Evolutionary conservation across 345 rosid species (phyloP), one percentile per base, ranked within the genome.

Genomic region (Xanthoceras sorbifolium): DNA sequence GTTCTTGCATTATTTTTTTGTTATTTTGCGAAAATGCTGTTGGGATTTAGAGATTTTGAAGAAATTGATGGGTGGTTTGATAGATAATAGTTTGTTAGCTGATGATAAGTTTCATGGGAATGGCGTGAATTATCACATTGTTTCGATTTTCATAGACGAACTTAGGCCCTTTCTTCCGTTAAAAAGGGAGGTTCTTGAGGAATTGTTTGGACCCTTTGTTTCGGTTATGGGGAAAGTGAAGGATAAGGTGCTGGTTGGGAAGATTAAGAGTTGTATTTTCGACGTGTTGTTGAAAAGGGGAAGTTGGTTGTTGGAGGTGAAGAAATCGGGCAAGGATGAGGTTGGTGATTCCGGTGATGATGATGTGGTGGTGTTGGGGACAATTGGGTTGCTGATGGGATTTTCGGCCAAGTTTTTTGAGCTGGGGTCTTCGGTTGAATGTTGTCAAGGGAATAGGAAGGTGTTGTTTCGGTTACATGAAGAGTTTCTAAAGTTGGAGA

Each of bases 371-470:
- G 80, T 88, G 69, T 83, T 91, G 69, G 98, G 99, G 34, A 77
- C 90, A 3, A 78, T 92, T 67, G 90, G 86, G 0, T 32, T 92
- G 79, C 71, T 77, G 15, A 85, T 93, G 88, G 91, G 86, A 11
- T 89, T 89, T 69, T 77, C 97, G 1, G 69, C 77, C 25, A 92
- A 78, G 84, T 88, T 96, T 38, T 96, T 87, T 55, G 94, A 93
- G 54, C 65, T 91, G 85, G 98, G 97, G 60, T 93, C 98, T 65
- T 83, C 92, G 17, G 77, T 80, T 2, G 92, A 87, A 15, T 93
- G 97, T 59, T 82, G 40, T 22, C 99, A 96, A 79, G 97, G 98
- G 48, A 96, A 91, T 78, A 90, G 99, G 94, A 96, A 92, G 82
- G 68, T 83, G 26, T 50, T 96, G 11, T 87, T 92, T 61, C 74